Conservation (phyloP, 257 asterid genomes). For the Penstemon barbatus region DNA sequence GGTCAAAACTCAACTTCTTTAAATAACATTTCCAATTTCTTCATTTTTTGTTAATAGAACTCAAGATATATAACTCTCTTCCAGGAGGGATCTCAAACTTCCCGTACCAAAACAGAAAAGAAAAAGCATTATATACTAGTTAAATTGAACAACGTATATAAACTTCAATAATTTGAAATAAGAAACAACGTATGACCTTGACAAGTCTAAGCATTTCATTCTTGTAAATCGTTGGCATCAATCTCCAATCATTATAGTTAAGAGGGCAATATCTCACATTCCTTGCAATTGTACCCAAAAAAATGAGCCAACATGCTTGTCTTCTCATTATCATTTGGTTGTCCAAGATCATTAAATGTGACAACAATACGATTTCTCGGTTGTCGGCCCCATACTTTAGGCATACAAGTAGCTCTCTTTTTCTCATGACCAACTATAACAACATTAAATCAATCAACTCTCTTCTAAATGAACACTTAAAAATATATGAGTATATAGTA, state of each 20-base stretch:
- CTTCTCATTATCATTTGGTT: background rate
- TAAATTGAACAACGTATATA: too few relatives aligned
- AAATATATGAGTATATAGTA: background rate
- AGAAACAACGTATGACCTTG: background rate
- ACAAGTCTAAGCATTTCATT: background rate
- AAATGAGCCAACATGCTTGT: background rate
- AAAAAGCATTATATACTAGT: background rate
- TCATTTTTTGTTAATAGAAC: background rate
- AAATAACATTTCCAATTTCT: background rate
- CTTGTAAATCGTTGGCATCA: background rate
- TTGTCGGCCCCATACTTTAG: background rate
- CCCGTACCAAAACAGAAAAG: background rate
- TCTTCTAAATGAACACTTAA: background rate
- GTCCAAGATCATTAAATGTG: conserved; percentile 3
- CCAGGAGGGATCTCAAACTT: background rate
- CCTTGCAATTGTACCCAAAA: background rate
- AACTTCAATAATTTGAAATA: background rate
- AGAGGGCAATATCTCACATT: background rate
- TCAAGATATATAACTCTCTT: background rate
- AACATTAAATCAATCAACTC: background rate
- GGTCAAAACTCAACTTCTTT: background rate
- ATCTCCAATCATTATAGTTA: background rate
- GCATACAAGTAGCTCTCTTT: background rate
- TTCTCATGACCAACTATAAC: background rate
- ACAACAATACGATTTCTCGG: background rate